These are phyloP conservation scores for Lyophyllum atratum DNA, from an alignment of 768 basidiomycete genomes.

Conservation along the genomic window DNA sequence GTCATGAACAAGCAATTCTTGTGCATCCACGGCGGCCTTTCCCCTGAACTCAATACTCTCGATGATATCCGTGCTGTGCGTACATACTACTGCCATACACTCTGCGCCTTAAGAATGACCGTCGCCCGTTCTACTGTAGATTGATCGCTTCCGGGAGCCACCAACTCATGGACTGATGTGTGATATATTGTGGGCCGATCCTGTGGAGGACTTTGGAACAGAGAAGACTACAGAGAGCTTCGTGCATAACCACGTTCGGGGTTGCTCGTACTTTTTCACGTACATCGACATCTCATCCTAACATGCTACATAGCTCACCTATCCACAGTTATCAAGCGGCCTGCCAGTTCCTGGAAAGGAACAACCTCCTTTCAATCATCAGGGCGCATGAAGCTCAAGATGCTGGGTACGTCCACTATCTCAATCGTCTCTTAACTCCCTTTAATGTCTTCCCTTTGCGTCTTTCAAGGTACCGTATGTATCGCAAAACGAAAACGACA, in stretches of 20 bases:
- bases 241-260: conserved; percentile 94
- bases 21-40: conserved; percentile 96
- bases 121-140: conserved; percentile 41
- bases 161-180: conserved; percentile 98
- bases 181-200: conserved; percentile 98
- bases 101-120: background rate
- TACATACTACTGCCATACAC: conserved; percentile 10
- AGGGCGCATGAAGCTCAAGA: conserved; percentile 99
- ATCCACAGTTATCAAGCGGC: conserved; percentile 85
- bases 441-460: conserved; percentile 1
- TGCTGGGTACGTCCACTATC: conserved; percentile 68
- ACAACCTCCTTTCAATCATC: conserved; percentile 95
- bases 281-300: conserved; percentile 20
- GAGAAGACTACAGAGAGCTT: conserved; percentile 92
- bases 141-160: conserved; percentile 98
- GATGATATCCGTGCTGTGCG: conserved; percentile 89
- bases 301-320: conserved; percentile 8
- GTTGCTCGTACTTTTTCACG: conserved; percentile 93
- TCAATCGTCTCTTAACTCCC: background rate
- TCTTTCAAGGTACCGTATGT: conserved; percentile 85
- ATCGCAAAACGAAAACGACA: conserved; percentile 96
- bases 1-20: conserved; percentile 99
- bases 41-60: conserved; percentile 92
- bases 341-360: conserved; percentile 95
- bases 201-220: conserved; percentile 94